Base-by-base conservation (phyloP, 1,284 basidiomycete species). In the Malassezia globosa region DNA sequence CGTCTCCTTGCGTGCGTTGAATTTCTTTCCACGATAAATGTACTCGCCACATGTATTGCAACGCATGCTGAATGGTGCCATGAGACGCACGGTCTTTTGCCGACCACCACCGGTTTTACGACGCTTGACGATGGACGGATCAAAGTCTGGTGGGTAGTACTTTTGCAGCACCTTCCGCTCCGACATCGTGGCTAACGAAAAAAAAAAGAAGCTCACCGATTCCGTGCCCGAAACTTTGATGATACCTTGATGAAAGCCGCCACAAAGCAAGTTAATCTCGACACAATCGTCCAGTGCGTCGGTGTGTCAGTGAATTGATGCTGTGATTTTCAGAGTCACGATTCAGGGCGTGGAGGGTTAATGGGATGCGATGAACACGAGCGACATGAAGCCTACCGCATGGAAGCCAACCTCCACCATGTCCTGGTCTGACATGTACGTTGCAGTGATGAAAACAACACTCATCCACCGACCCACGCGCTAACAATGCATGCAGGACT, bases 21-120 rank as follows among this genome's bases (percentile, higher is more conserved):
- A 97, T 75, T 97, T 99, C 76, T 96, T 96, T 37, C 92, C 94
- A 72, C 95, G 77, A 66, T 78, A 77, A 38, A 96, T 85, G 72
- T 95, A 97, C 73, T 97, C 94, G 48, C 90, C 92, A 65, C 92
- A 97, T 10, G 85, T 85, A 66, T 71, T 73, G 64, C 74, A 75
- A n/a, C 73, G 65, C 92, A 99, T 99, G 13, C 87, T 90, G 73
- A 94, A 99, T 0, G 92, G 92, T 5, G 94, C 90, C 92, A 97
- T 97, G 39, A 99, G 80, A 78, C 90, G 86, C 55, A 97, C 89
- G 48, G 89, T 85, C 75, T 92, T 87, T 72, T 96, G 92, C 16
- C 83, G 82, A 73, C 94, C 92, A 77, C 85, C 89, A 48, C 84
- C 83, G 52, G 80, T 79, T 70, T 84, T 87, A 63, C 88, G 77